Evolutionary conservation across 2,329 filamentous ascomycete genomes (phyloP).

Genomic region (Aurifilum marmelostoma): DNA sequence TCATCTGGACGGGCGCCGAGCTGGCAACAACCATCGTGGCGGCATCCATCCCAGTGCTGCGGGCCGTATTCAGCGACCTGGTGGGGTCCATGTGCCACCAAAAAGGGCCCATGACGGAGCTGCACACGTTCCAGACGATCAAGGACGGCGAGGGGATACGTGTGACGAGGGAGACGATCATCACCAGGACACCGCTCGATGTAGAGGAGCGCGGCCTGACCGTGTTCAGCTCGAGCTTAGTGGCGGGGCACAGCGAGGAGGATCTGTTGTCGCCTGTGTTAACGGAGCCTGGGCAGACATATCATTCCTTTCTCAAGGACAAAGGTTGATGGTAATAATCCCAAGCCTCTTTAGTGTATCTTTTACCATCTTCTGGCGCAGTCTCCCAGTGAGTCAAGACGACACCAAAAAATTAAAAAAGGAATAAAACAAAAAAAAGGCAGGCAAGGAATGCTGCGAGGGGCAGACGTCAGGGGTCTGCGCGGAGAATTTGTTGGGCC

Average conservation of each 20-base stretch:
- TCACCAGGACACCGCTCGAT: background rate
- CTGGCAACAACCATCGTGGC: slow-evolving; percentile 37
- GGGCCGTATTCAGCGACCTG: slow-evolving; percentile 10
- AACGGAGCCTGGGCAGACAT: background rate
- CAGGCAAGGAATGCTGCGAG: background rate
- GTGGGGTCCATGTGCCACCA: background rate
- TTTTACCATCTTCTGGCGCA: background rate
- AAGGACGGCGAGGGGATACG: background rate
- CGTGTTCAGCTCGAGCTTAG: background rate
- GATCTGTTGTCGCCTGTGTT: background rate
- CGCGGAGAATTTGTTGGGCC: background rate
- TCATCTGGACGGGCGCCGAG: slow-evolving; percentile 34
- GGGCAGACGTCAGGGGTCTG: slow-evolving; percentile 7
- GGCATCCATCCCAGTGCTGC: slow-evolving; percentile 34
- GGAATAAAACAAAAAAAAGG: background rate
- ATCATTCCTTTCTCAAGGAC: background rate
- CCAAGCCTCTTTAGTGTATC: background rate
- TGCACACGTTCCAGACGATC: slow-evolving; percentile 14
- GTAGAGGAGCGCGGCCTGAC: background rate
- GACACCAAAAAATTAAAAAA: no score
- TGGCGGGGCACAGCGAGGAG: background rate
- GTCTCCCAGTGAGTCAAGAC: no score
- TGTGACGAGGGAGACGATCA: slow-evolving; percentile 12
- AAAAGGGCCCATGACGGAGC: slow-evolving; percentile 2
- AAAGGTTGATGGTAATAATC: background rate